Percentiles rank a stretch among this genome's conserved stretches.
phyloP scores from a whole-genome alignment of 768 basidiomycete species.

The Amanita muscaria region DNA sequence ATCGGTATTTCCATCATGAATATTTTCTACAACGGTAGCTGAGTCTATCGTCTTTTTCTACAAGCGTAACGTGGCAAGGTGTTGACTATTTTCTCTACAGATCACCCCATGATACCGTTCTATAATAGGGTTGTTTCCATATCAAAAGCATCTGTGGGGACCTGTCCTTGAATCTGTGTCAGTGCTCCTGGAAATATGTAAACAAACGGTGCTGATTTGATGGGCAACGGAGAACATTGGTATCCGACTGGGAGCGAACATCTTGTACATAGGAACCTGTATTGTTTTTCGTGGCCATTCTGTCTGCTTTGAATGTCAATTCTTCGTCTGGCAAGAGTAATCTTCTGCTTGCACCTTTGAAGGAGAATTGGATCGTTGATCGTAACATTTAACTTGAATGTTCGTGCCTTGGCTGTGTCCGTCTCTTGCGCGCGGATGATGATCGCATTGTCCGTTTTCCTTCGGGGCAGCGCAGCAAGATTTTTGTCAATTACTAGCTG shows the following conservation, averaged over 20 bases:
- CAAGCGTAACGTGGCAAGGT: not conserved
- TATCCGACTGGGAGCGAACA: slow-evolving; percentile 67
- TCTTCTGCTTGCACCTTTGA: slow-evolving; percentile 52
- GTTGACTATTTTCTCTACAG: not conserved
- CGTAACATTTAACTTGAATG: slow-evolving; percentile 84
- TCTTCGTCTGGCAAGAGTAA: not conserved
- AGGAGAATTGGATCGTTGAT: slow-evolving; percentile 62
- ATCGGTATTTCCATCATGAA: slow-evolving; percentile 37
- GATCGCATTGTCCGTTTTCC: slow-evolving; percentile 71
- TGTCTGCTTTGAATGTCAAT: slow-evolving; percentile 27
- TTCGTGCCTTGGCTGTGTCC: slow-evolving; percentile 44
- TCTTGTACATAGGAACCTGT: slow-evolving; percentile 59
- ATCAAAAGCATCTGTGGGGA: slow-evolving; percentile 79
- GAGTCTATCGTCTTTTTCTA: slow-evolving; percentile 29
- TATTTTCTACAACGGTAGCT: slow-evolving; percentile 81
- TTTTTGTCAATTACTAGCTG: slow-evolving; percentile 80
- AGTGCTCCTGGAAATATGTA: slow-evolving; percentile 78
- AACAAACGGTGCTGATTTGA: slow-evolving; percentile 67
- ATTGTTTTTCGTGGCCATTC: slow-evolving; percentile 70
- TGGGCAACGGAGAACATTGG: slow-evolving; percentile 68
- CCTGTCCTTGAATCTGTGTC: slow-evolving; percentile 82
- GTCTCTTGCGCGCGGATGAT: slow-evolving; percentile 71
- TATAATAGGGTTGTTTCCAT: slow-evolving; percentile 26
- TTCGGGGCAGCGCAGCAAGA: slow-evolving; percentile 56
- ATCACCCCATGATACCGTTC: slow-evolving; percentile 18